phyloP scores from a whole-genome alignment of 805 yeast genomes.

The Pachysolen tannophilus region DNA sequence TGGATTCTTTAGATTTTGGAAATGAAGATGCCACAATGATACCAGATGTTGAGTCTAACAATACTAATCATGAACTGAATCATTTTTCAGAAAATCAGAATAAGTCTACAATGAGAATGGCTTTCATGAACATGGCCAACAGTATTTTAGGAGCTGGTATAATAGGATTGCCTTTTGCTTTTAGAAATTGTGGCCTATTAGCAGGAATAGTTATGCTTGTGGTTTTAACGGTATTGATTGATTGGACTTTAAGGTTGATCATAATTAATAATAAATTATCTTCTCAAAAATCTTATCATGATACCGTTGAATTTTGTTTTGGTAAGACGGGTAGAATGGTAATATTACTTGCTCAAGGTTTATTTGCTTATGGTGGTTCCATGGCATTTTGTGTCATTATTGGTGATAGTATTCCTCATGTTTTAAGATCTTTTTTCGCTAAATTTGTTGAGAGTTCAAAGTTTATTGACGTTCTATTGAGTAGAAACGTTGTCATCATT shows the following conservation, averaged over 20 bases:
- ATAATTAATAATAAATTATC: conserved; percentile 76
- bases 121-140: conserved; percentile 96
- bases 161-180: conserved; percentile 88
- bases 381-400: conserved; percentile 91
- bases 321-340: conserved; percentile 64
- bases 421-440: conserved; percentile 59
- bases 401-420: conserved; percentile 94
- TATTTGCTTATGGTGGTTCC: conserved; percentile 91
- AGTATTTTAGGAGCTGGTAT: conserved; percentile 94
- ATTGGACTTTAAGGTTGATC: conserved; percentile 79
- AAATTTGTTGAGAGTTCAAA: conserved; percentile 24
- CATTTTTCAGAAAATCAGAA: conserved; percentile 12
- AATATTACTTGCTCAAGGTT: conserved; percentile 69
- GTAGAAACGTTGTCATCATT: conserved; percentile 64
- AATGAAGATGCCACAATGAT: neutral
- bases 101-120: conserved; percentile 66
- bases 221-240: conserved; percentile 61
- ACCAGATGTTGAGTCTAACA: neutral
- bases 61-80: neutral
- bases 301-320: conserved; percentile 71
- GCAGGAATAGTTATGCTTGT: conserved; percentile 63
- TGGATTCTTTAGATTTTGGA: neutral
- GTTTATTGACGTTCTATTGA: conserved; percentile 46
- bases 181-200: conserved; percentile 67
- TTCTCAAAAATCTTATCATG: conserved; percentile 75